Conservation (phyloP, 1,139 yeast genomes). For the Trichomonascaceae sp. region DNA sequence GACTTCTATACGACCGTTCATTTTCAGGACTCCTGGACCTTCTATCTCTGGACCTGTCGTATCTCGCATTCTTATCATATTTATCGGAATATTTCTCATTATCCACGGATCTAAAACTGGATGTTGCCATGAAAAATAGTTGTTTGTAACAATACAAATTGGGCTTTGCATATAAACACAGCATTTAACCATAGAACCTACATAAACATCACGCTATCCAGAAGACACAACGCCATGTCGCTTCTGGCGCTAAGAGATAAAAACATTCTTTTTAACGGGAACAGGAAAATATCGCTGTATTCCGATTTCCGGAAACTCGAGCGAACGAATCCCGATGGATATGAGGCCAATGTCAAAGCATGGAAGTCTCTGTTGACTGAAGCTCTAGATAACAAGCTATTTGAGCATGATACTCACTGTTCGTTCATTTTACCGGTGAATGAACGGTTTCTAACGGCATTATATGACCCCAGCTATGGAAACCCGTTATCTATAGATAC, state of each 20-base stretch:
- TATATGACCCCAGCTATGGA: slow-evolving; percentile 29
- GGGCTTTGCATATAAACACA: neutral
- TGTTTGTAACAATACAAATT: neutral
- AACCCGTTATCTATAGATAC: slow-evolving; percentile 31
- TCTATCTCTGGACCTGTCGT: neutral
- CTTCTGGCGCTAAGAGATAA: slow-evolving; percentile 7
- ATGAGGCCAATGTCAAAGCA: slow-evolving; percentile 59
- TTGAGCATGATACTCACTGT: slow-evolving; percentile 8
- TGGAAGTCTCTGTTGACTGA: slow-evolving; percentile 43
- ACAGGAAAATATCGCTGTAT: slow-evolving; percentile 58
- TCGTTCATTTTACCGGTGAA: slow-evolving; percentile 24
- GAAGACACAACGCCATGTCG: slow-evolving; percentile 1
- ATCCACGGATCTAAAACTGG: neutral
- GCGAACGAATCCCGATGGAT: slow-evolving; percentile 60
- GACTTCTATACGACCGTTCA: neutral
- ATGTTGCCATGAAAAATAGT: neutral
- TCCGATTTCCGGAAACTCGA: slow-evolving; percentile 51
- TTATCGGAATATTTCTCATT: neutral
- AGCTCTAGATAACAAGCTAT: slow-evolving; percentile 22
- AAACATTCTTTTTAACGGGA: slow-evolving; percentile 37
- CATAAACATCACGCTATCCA: neutral
- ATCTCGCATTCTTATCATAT: neutral
- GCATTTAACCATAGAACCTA: neutral
- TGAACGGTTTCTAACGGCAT: slow-evolving; percentile 23
- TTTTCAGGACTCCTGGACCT: neutral